Percentiles rank a stretch among this genome's conserved stretches.
These are phyloP conservation scores for Huntiella omanensis DNA, from an alignment of 2,329 filamentous ascomycete species.

Conservation along the genomic window DNA sequence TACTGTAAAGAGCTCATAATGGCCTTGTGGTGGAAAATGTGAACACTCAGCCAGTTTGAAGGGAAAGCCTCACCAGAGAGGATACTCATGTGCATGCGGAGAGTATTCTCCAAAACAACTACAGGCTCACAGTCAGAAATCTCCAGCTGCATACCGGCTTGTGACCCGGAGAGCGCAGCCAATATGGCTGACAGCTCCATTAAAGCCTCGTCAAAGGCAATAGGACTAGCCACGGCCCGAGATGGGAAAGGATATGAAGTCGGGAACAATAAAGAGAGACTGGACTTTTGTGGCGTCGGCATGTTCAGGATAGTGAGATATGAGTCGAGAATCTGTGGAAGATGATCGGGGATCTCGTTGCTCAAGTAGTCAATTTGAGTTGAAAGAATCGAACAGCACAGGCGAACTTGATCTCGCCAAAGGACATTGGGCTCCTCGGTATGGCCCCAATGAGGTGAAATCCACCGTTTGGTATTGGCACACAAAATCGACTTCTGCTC, in stretches of 20 bases:
- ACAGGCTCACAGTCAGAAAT: constrained; percentile 55
- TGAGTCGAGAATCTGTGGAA: constrained; percentile 79
- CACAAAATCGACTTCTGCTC: constrained; percentile 58
- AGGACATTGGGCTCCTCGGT: constrained; percentile 56
- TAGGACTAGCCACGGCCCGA: constrained; percentile 42
- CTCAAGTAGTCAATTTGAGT: constrained; percentile 65
- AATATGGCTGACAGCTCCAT: constrained; percentile 79
- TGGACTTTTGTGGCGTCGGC: constrained; percentile 34
- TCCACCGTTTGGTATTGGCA: constrained; percentile 73
- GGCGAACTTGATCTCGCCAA: constrained; percentile 79
- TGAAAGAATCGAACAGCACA: constrained; percentile 84
- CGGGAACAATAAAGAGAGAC: constrained; percentile 77
- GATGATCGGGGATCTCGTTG: constrained; percentile 69
- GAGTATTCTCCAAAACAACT: constrained; percentile 54
- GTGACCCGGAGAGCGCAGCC: constrained; percentile 59
- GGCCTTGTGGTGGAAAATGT: constrained; percentile 83
- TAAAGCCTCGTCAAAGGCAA: constrained; percentile 63
- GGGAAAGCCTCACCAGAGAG: constrained; percentile 81
- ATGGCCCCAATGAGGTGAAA: constrained; percentile 82
- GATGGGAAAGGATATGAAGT: constrained; percentile 75
- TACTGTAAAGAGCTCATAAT: constrained; percentile 75
- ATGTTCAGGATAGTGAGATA: constrained; percentile 55
- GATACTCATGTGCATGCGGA: constrained; percentile 78
- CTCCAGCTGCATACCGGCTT: constrained; percentile 52
- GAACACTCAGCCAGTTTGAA: constrained; percentile 71